phyloP scores from a whole-genome alignment of 2,329 filamentous ascomycete genomes.

The Leptodontidium sp. region DNA sequence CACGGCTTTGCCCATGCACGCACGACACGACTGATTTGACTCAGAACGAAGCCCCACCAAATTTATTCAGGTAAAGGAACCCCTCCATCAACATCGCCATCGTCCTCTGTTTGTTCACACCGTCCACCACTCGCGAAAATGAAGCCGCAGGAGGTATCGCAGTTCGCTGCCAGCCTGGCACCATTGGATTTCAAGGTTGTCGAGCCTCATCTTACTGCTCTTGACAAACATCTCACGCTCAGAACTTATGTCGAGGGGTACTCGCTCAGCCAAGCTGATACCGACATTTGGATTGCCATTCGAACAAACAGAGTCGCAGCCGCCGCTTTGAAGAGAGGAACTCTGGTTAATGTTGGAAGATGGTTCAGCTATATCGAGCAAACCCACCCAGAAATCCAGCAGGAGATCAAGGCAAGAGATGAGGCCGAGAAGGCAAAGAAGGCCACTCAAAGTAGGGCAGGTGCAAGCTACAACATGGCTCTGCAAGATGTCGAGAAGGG shows the following conservation, averaged over 20 bases:
- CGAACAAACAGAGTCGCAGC: constrained; percentile 85
- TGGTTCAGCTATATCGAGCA: constrained; percentile 92
- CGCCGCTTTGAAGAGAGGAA: constrained; percentile 80
- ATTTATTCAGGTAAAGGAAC: constrained; percentile 22
- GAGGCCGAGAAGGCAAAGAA: constrained; percentile 75
- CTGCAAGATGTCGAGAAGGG: constrained; percentile 86
- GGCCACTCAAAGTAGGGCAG: constrained; percentile 74
- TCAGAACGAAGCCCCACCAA: constrained; percentile 30
- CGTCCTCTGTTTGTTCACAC: constrained; percentile 19
- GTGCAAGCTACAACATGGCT: constrained; percentile 88
- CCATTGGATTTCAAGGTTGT: constrained; percentile 82
- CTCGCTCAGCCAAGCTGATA: constrained; percentile 77
- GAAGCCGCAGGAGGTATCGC: constrained; percentile 64
- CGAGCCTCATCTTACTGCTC: constrained; percentile 75
- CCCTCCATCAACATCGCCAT: constrained; percentile 24
- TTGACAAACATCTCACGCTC: constrained; percentile 88
- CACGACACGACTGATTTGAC: constrained; percentile 1
- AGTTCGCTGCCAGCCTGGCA: constrained; percentile 59
- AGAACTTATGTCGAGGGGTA: constrained; percentile 89
- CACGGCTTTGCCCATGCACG: background rate
- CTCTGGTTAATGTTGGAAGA: constrained; percentile 78
- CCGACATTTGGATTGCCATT: constrained; percentile 83
- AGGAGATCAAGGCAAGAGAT: constrained; percentile 74
- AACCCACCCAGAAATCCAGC: constrained; percentile 77
- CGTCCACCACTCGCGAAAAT: constrained; percentile 51